Percentiles rank a stretch among this genome's conserved stretches.
Conservation (phyloP, 208 protist species). For the Trypanosoma congolense region DNA sequence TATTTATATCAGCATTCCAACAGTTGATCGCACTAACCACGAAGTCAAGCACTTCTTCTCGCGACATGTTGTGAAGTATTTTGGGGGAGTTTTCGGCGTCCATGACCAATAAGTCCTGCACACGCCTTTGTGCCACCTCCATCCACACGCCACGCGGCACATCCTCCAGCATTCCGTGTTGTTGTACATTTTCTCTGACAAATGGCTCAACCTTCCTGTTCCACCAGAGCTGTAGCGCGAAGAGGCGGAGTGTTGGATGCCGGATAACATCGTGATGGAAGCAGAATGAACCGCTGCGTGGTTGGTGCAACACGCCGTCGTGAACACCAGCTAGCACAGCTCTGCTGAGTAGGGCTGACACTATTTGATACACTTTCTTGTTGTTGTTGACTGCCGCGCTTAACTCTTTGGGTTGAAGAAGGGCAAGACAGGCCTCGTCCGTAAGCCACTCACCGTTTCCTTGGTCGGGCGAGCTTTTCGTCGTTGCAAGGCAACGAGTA, state of each 20-base stretch:
- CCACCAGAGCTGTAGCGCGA: constrained; percentile 23
- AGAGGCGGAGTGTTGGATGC: constrained; percentile 1
- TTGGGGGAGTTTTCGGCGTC: background rate
- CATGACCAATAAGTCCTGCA: constrained; percentile 8
- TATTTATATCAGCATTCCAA: background rate
- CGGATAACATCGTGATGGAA: constrained; percentile 8
- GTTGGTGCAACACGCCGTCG: constrained; percentile 5
- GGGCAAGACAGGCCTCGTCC: constrained; percentile 10
- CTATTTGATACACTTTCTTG: constrained; percentile 7
- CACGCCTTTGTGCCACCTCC: constrained; percentile 5
- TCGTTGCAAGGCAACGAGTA: too few relatives aligned
- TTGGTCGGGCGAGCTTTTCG: too few relatives aligned
- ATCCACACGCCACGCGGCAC: constrained; percentile 1
- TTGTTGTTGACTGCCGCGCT: background rate
- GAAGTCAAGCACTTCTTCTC: constrained; percentile 7
- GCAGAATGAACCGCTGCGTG: constrained; percentile 9
- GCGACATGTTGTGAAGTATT: background rate
- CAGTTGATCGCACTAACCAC: constrained; percentile 9
- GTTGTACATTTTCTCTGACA: background rate
- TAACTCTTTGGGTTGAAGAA: constrained; percentile 4
- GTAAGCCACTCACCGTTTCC: too few relatives aligned
- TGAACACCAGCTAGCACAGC: constrained; percentile 12
- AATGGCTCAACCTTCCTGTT: constrained; percentile 4
- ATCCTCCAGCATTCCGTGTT: background rate
- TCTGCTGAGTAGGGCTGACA: constrained; percentile 14